Evolutionary conservation across 257 asterid species (phyloP).

Genomic region (Capsicum baccatum): DNA sequence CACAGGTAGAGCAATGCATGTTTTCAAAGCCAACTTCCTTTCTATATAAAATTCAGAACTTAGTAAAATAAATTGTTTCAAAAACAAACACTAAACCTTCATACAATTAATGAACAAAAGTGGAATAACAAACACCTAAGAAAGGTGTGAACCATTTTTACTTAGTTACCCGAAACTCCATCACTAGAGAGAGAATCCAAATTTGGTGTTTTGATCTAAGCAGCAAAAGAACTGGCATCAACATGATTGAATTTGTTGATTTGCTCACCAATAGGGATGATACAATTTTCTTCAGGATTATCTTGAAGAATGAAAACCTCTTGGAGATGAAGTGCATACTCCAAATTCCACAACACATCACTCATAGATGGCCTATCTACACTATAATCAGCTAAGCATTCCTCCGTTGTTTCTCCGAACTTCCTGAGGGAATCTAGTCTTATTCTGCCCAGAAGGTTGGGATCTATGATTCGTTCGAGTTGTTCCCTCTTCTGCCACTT

Average conservation of each 20-base stretch:
- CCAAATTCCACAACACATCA: conserved; percentile 7
- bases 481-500: not conserved
- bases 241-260: not conserved
- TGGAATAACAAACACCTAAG: not conserved
- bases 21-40: not conserved
- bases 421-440: not conserved
- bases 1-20: not conserved
- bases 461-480: not conserved
- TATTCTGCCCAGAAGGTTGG: not conserved
- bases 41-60: not conserved
- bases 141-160: not conserved
- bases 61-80: not conserved
- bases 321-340: conserved; percentile 23
- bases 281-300: not conserved
- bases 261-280: no score
- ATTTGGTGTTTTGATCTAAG: not conserved
- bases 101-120: not conserved
- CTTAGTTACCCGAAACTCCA: not conserved
- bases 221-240: not conserved
- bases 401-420: not conserved
- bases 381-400: not conserved
- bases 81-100: not conserved
- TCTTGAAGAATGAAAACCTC: conserved; percentile 28
- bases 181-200: not conserved
- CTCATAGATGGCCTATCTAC: not conserved